Evolutionary conservation across 148 eudicot genomes (phyloP), one percentile per base, ranked within the genome.

Genomic region (Nepenthes mirabilis): DNA sequence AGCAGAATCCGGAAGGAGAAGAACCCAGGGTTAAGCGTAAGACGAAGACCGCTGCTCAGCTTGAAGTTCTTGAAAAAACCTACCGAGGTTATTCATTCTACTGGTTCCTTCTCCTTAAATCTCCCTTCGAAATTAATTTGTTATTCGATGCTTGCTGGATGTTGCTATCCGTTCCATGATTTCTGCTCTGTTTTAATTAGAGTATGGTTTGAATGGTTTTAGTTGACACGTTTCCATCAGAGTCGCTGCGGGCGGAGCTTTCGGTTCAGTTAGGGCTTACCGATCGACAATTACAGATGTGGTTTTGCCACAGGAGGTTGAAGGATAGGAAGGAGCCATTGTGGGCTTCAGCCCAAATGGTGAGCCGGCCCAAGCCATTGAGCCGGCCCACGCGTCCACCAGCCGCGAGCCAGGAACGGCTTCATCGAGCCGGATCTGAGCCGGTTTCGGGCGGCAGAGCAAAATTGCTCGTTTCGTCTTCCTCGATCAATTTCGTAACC

Each of bases 201-300:
- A 45, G 5, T 45, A 10, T 45, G 48, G 48, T 45, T 45, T 45
- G 48, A 10, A 4, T 45, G 5, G 13, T 36, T 57, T 12, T 56
- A 86, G 97, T 76, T 75, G 90, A 80, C 36, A 43, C 81, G 14
- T 83, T 86, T 59, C 95, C 95, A 37, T 82, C 97, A 14, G 95
- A 90, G 56, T 55, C 82, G 2, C 7, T 87, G 69, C 75, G 91
- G 72, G 91, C 89, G n/a, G 87, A 90, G 40, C 82, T 87, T 11
- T 84, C 95, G 6, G 75, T 49, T 10, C 77, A 87, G 59, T 78
- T 90, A 54, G 89, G 85, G 43, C 80, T 87, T 34, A 63, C 97
- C n/a, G 97, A 90, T 77, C 75, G 91, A 62, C 97, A 90, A 54
- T 71, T 90, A 56, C 97, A 90, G 75, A 90, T 90, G 95, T 87